Evolutionary conservation across 345 rosid genomes (phyloP).

Genomic region (Brassica nigra): DNA sequence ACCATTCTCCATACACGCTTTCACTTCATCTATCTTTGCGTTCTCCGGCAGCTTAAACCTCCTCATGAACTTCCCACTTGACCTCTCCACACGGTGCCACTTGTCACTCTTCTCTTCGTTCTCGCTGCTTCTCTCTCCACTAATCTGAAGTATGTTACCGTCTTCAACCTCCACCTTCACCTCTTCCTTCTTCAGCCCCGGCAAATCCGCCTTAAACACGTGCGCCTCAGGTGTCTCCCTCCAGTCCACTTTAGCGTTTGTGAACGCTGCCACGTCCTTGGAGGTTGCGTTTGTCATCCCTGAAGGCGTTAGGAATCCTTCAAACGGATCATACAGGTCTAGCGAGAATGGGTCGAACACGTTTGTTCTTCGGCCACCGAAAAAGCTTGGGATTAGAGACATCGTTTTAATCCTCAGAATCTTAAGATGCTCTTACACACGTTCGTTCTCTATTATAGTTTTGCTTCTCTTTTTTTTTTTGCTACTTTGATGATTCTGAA

Average conservation of each 20-base stretch:
- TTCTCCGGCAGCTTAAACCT: conserved; percentile 43
- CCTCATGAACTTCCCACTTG: conserved; percentile 42
- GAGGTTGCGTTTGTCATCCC: background rate
- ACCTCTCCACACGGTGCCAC: conserved; percentile 48
- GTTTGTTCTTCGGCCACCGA: conserved; percentile 36
- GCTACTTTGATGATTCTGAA: background rate
- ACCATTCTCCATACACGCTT: conserved; percentile 43
- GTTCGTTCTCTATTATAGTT: background rate
- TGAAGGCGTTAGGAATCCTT: conserved; percentile 10
- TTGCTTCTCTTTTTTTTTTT: background rate
- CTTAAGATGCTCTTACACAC: background rate
- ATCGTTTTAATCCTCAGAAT: background rate
- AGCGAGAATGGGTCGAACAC: conserved; percentile 42
- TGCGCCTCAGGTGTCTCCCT: conserved; percentile 46
- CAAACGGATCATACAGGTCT: conserved; percentile 40
- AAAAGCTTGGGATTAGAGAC: conserved; percentile 39
- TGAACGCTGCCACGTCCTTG: conserved; percentile 34
- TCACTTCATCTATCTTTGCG: conserved; percentile 37
- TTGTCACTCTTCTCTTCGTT: conserved; percentile 44
- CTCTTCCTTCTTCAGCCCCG: conserved; percentile 46
- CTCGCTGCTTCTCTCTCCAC: conserved; percentile 42
- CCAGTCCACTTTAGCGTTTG: conserved; percentile 42
- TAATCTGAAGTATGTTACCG: conserved; percentile 40
- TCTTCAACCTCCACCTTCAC: conserved; percentile 51
- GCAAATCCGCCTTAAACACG: conserved; percentile 44